phyloP scores from a whole-genome alignment of 192 early-diverging fungal genomes.

The Mortierella alpina region DNA sequence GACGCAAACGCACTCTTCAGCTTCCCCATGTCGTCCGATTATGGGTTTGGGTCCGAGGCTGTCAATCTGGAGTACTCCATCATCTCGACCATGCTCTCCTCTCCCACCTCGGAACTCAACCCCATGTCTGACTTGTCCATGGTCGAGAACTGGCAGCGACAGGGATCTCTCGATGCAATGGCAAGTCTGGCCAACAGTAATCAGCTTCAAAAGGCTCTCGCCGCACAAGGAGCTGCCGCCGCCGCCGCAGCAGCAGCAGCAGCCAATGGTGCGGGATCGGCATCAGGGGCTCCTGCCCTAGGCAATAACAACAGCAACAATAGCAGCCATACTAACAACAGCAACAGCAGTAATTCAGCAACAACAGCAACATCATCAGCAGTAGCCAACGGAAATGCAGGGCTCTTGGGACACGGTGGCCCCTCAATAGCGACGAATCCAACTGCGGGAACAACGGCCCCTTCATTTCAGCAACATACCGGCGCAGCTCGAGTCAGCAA shows the following conservation, averaged over 20 bases:
- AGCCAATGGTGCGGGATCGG: constrained; percentile 1
- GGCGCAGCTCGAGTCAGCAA: constrained; percentile 49
- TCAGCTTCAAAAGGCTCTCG: constrained; percentile 50
- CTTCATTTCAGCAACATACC: constrained; percentile 22
- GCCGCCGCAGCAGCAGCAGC: constrained; percentile 8
- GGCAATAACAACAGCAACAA: constrained; percentile 4
- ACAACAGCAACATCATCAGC: not conserved
- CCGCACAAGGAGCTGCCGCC: constrained; percentile 23
- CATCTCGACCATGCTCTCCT: constrained; percentile 88
- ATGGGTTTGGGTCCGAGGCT: constrained; percentile 88
- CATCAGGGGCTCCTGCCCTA: not conserved
- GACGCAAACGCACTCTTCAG: constrained; percentile 40
- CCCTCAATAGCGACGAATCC: not conserved
- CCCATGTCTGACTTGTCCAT: constrained; percentile 45
- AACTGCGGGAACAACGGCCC: constrained; percentile 3
- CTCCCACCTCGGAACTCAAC: constrained; percentile 60
- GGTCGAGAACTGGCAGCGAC: constrained; percentile 53
- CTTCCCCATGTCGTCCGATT: constrained; percentile 55
- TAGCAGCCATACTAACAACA: constrained; percentile 15
- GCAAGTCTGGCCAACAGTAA: constrained; percentile 53
- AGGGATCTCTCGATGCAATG: constrained; percentile 36
- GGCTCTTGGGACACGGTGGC: constrained; percentile 1
- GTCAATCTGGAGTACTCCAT: constrained; percentile 92
- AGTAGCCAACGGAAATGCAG: not conserved
- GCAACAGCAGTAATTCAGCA: constrained; percentile 1